Percentiles rank a stretch among this genome's conserved stretches.
phyloP scores from a whole-genome alignment of 1,284 basidiomycete genomes.

The Hypsizygus ulmarius region DNA sequence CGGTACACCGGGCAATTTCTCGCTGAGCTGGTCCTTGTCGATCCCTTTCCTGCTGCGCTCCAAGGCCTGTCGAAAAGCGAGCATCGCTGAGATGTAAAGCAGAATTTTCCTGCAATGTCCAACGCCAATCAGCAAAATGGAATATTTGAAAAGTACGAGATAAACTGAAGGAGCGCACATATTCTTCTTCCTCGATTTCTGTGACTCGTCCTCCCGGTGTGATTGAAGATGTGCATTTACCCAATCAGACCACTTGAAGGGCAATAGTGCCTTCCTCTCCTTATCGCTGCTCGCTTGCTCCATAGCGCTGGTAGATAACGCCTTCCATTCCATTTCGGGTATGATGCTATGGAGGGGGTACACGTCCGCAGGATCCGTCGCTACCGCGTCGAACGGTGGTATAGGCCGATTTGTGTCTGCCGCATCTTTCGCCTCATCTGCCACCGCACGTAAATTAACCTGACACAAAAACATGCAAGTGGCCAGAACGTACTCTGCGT shows the following conservation, averaged over 20 bases:
- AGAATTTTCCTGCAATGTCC: constrained; percentile 59
- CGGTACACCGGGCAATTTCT: constrained; percentile 61
- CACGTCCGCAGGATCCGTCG: constrained; percentile 65
- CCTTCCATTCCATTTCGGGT: constrained; percentile 73
- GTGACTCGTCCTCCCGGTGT: constrained; percentile 19
- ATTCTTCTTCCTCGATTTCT: constrained; percentile 49
- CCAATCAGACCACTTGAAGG: constrained; percentile 67
- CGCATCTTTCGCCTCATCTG: constrained; percentile 64
- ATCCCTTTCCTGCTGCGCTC: constrained; percentile 34
- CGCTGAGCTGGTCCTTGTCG: constrained; percentile 49
- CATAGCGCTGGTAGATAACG: constrained; percentile 53
- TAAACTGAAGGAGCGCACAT: constrained; percentile 43
- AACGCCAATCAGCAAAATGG: not conserved
- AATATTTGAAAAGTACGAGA: not conserved
- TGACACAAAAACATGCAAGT: not conserved
- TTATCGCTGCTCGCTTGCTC: constrained; percentile 47
- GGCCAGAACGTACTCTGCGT: constrained; percentile 51
- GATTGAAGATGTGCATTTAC: constrained; percentile 54
- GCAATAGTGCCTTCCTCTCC: constrained; percentile 56
- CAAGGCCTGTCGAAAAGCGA: constrained; percentile 60
- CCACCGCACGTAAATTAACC: constrained; percentile 3
- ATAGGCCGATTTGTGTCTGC: constrained; percentile 69
- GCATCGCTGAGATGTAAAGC: constrained; percentile 76
- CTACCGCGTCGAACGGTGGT: constrained; percentile 67
- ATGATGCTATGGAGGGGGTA: constrained; percentile 79